Evolutionary conservation across 2,329 filamentous ascomycete genomes (phyloP), one percentile per base, ranked within the genome.

Genomic region (Ophiocordyceps camponoti-leonardi): DNA sequence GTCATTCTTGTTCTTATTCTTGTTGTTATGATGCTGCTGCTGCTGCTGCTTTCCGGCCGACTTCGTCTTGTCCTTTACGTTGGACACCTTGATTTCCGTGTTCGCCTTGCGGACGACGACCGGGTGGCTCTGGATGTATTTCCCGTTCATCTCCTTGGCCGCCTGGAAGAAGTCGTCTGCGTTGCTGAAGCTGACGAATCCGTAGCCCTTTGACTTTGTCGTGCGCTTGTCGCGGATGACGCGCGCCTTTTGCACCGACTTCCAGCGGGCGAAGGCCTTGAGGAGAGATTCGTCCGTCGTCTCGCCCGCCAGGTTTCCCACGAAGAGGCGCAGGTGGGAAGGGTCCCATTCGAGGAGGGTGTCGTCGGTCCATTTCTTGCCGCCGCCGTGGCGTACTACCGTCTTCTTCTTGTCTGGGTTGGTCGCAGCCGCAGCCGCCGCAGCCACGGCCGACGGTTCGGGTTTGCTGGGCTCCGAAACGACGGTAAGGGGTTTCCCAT

Each of bases 51-150:
- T 59, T 58, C 44, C 55, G 52, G 31, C 56, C 2, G 19, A 54
- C 26, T 60, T 59, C 45, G 67, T 60, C 54, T 76, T 75, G 41
- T 83, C 81, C 56, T 77, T 79, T 53, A 77, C 73, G n/a, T 72
- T 73, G 13, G 79, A 72, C 5, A 86, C 77, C 59, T 85, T 86
- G 62, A 98, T 86, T 62, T 96, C 88, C 6, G 90, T 94, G 53
- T 82, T 94, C 52, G 85, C 86, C 61, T 92, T 85, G 62, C 84
- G 81, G 53, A 96, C 75, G 23, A 85, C 69, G 26, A 95, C 85
- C 0, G 92, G 92, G 62, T 96, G 92, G 61, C 87, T 95, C 56
- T 94, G 90, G 59, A 98, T 96, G 65, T 98, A 98, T 67, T 98
- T 96, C 54, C 88, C 88, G 57, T 95, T 85, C 92, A 96, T 96